Base-by-base conservation (phyloP, 2,329 filamentous ascomycete species). In the Dryadomyces quercus-mongolicae region DNA sequence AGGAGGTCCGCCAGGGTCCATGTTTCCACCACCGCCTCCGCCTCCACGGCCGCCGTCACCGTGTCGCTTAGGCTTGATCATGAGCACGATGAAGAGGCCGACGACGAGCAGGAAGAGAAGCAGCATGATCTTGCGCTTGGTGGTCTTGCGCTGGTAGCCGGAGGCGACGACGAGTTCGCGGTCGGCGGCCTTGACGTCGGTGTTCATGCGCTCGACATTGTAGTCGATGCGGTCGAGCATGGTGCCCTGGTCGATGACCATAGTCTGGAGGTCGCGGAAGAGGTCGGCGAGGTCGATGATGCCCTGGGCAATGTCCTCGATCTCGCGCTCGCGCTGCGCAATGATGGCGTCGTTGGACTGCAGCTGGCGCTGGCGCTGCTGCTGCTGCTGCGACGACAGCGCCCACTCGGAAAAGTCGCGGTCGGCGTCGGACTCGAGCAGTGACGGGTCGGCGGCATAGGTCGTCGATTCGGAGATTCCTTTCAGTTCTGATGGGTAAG, bases 281-380 rank as follows among this genome's bases (percentile, higher is more conserved):
- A 98, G 88, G 67, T 96, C 93, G 4, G 92, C 88, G 8, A 98
- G 75, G 66, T 97, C 92, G 64, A 98, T 97, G 68, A 98, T 97
- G 55, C 93, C 92, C 66, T 96, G 91, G 2, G 93, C 93, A 59
- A 98, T 98, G 62, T 96, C 91, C 65, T 95, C 94, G 63, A 98
- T 98, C 69, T 97, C 93, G 44, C 87, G 84, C 70, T 98, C 93
- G 59, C 93, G 87, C 67, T 97, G 93, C 57, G 85, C 81, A 62
- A 98, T 97, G 42, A 82, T 82, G 2, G 84, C 76, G 65, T 97
- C 92, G 64, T 94, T 90, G 56, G 84, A 85, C 56, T 84, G 81
- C 34, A 86, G 71, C 55, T 80, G 77, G 60, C 78, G 79, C 63
- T 82, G 79, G 31, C 53, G 40, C 52, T 84, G 81, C 31, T 86